These are phyloP conservation scores for Leishmania guyanensis DNA, from an alignment of 208 protist genomes.

Conservation along the genomic window DNA sequence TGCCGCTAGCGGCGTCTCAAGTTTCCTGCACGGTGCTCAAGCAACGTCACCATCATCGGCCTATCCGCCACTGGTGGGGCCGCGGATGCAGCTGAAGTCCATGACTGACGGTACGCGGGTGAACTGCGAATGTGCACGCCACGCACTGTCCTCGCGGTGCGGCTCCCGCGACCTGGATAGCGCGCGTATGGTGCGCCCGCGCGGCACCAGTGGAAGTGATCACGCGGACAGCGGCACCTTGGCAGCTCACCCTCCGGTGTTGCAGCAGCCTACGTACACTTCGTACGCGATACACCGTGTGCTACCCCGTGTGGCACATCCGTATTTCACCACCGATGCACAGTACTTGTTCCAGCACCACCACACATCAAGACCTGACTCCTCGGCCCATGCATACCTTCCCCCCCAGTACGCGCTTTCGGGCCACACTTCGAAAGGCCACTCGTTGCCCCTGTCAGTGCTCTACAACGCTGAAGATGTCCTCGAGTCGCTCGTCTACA, in stretches of 20 bases:
- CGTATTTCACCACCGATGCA: conserved; percentile 16
- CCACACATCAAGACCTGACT: neutral
- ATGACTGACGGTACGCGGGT: neutral
- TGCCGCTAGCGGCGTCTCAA: neutral
- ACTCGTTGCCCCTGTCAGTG: neutral
- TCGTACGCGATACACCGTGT: conserved; percentile 33
- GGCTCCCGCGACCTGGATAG: neutral
- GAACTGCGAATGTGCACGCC: neutral
- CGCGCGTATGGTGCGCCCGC: neutral
- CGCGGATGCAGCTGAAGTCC: no score
- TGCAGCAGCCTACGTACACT: neutral
- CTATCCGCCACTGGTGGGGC: neutral
- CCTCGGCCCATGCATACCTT: neutral
- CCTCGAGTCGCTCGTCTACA: no score
- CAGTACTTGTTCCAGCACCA: neutral
- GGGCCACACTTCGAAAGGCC: no score
- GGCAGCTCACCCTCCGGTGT: neutral
- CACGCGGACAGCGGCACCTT: neutral
- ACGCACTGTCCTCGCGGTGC: neutral
- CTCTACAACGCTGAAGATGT: neutral
- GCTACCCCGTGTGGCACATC: conserved; percentile 16
- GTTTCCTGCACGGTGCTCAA: neutral
- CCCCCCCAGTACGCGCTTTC: neutral
- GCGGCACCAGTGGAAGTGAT: neutral
- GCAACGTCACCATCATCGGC: neutral